Evolutionary conservation across 2,329 filamentous ascomycete species (phyloP), one percentile per base, ranked within the genome.

Genomic region (Ascochyta viciae-villosae): DNA sequence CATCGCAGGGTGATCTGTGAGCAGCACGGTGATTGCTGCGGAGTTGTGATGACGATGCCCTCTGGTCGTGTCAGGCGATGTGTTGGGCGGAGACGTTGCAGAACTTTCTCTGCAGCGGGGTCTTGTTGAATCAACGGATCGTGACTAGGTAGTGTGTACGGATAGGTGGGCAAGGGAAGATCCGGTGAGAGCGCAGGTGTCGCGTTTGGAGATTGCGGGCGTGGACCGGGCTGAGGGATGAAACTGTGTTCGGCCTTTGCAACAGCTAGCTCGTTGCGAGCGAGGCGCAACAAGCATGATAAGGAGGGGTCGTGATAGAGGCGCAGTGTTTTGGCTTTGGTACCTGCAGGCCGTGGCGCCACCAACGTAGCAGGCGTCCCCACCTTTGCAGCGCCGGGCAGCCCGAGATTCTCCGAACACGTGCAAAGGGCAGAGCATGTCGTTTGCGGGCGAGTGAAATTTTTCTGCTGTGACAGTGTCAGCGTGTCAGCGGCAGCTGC

Each of bases 401-500:
- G 54, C 27, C 54, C 54, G 54, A 40, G 33, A 44, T 48, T 48
- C 43, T 52, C 54, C 54, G 54, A 57, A 53, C 54, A 57, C 48
- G 54, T 57, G 54, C 54, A 52, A 49, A 40, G 54, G 48, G 44
- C 48, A 53, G 54, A 27, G 22, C 40, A 49, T 57, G 54, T 53
- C 54, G 54, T 57, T 61, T 58, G 62, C 54, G 58, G 65, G 61
- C 63, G 57, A 49, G 56, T 61, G 58, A 62, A 64, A 60, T 62
- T 63, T 62, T 52, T 58, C 19, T 47, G 48, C 49, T 47, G 45
- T 34, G 35, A 35, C 45, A 26, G 57, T 45, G 29, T 61, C 58
- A 58, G 64, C 56, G 64, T 61, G 63, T 63, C 54, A 60, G 59
- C 54, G 65, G 60, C 48, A 57, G 62, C 61, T 58, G 50, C 59